Base-by-base conservation (phyloP, 2,329 filamentous ascomycete genomes). In the Endoconidiophora polonica region DNA sequence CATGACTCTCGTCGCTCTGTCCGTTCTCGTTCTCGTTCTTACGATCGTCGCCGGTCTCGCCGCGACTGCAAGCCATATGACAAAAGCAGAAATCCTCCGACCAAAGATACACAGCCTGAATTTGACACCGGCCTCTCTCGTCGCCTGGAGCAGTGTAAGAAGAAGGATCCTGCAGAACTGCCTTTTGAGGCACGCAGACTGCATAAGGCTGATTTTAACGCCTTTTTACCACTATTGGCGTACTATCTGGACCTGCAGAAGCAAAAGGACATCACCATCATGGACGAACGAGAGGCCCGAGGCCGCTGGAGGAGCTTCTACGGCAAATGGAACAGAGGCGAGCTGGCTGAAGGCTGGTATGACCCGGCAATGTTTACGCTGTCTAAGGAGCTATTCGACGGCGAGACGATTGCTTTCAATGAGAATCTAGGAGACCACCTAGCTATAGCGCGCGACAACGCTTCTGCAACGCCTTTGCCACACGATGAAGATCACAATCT, bases 291-390 rank as follows among this genome's bases (percentile, higher is more conserved):
- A n/a, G 88, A 95, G 61, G 65, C 79, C 1, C 81, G 73, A 56
- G 87, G 88, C 1, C 71, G 90, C 50, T 98, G 90, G 87, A 94
- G 94, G 72, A 90, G 86, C 61, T 98, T 96, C 59, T 63, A 90
- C 10, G 72, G 75, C 3, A 90, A 87, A 70, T 98, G 91, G 90
- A 98, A 98, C 67, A 76, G 78, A 58, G 82, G 80, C 60, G 85
- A 90, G 66, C 70, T 96, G 55, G 82, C 84, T 3, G 82, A 90
- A 63, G 86, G 86, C 44, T 98, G 90, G 90, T 98, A 96, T 65
- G 86, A 93, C 60, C 83, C 87, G 5, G 74, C 74, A 52, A 83
- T 79, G 55, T 77, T 85, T 54, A 57, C 44, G 46, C 44, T 48
- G 22, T 23, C 52, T 50, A n/a, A 54, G 45, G 49, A 49, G 42